A percentile compares a stretch with the other conserved stretches of the same genome.
Conservation (phyloP, 1,284 basidiomycete species). For the Heterobasidion parviporum region DNA sequence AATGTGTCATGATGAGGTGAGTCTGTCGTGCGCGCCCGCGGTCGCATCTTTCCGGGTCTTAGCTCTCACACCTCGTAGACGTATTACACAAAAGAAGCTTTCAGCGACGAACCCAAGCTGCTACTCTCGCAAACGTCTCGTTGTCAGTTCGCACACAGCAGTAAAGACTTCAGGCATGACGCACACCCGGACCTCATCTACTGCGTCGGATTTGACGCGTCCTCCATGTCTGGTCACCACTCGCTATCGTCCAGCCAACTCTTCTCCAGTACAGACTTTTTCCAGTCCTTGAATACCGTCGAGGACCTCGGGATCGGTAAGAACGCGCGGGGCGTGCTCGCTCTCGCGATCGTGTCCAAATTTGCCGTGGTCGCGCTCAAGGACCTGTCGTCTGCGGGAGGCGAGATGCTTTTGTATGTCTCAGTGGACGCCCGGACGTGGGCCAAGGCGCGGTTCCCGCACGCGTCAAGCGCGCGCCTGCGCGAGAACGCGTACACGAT, state of each 20-base stretch:
- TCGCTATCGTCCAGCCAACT: constrained; percentile 63
- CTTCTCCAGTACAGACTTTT: constrained; percentile 81
- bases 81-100: constrained; percentile 81
- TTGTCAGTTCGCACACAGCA: constrained; percentile 85
- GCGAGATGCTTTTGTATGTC: constrained; percentile 81
- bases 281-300: constrained; percentile 48
- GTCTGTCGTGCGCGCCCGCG: constrained; percentile 8
- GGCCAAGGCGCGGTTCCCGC: constrained; percentile 82
- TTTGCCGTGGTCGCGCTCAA: constrained; percentile 85
- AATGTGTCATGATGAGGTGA: constrained; percentile 72
- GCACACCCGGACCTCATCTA: constrained; percentile 72
- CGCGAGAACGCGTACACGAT: constrained; percentile 93
- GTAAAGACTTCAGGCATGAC: constrained; percentile 66
- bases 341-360: constrained; percentile 85
- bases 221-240: constrained; percentile 38
- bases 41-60: neutral
- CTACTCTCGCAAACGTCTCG: constrained; percentile 65
- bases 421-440: constrained; percentile 75
- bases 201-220: constrained; percentile 78
- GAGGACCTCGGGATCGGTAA: constrained; percentile 83
- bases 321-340: constrained; percentile 77
- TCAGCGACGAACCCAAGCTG: constrained; percentile 47
- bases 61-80: constrained; percentile 36
- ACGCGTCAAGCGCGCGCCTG: constrained; percentile 70
- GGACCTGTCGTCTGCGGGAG: constrained; percentile 44